These are phyloP conservation scores for Hypoxylon perforatum DNA, from an alignment of 495 filamentous ascomycete species.

Conservation along the genomic window DNA sequence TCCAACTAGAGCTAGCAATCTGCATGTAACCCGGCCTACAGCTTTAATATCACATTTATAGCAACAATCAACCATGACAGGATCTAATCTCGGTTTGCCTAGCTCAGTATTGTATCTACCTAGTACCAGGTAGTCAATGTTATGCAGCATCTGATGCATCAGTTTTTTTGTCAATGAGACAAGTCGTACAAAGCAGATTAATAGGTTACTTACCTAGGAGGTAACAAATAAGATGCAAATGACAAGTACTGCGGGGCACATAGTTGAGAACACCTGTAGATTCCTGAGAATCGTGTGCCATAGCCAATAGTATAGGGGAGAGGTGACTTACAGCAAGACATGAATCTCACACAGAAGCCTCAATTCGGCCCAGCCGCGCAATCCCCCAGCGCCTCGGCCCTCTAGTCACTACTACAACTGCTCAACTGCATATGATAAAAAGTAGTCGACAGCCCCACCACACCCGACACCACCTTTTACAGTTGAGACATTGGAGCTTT, in stretches of 20 bases:
- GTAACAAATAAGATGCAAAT: not conserved
- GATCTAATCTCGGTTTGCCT: not conserved
- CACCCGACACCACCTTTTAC: constrained; percentile 9
- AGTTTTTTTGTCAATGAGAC: not conserved
- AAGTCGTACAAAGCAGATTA: constrained; percentile 14
- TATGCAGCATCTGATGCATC: not conserved
- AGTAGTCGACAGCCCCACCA: too few relatives aligned
- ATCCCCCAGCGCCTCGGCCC: too few relatives aligned
- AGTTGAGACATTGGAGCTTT: not conserved
- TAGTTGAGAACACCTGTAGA: too few relatives aligned
- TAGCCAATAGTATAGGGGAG: too few relatives aligned
- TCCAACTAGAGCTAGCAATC: constrained; percentile 4
- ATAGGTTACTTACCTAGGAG: too few relatives aligned
- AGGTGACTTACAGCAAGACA: too few relatives aligned
- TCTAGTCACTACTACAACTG: too few relatives aligned
- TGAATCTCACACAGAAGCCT: too few relatives aligned
- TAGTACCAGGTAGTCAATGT: not conserved
- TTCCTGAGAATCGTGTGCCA: too few relatives aligned
- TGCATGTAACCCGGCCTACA: constrained; percentile 13
- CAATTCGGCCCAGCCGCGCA: too few relatives aligned
- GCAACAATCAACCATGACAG: constrained; percentile 8
- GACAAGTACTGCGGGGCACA: constrained; percentile 17
- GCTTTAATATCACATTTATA: constrained; percentile 15
- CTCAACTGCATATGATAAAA: too few relatives aligned
- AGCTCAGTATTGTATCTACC: too few relatives aligned